Evolutionary conservation across 495 filamentous ascomycete species (phyloP).

Genomic region (Sporormia fimetaria): DNA sequence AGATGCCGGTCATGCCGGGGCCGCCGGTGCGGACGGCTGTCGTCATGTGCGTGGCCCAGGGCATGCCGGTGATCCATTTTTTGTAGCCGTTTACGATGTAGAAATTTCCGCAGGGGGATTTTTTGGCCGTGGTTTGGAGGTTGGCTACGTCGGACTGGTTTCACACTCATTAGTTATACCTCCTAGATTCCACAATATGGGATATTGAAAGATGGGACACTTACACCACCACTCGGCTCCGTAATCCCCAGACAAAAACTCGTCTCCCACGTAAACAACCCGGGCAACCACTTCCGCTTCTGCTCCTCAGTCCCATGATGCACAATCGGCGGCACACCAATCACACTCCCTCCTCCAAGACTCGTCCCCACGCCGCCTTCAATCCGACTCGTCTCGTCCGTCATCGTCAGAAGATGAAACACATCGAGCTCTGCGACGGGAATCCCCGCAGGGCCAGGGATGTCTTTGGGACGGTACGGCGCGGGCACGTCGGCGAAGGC

Average conservation of each 20-base stretch:
- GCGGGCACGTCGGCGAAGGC: conserved; percentile 31
- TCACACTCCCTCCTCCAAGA: conserved; percentile 22
- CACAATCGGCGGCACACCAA: conserved; percentile 27
- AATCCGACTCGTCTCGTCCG: conserved; percentile 30
- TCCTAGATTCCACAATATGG: neutral
- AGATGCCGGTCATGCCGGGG: conserved; percentile 25
- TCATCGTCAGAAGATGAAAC: conserved; percentile 31
- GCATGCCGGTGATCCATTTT: conserved; percentile 30
- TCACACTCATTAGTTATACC: neutral
- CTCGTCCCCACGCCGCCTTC: conserved; percentile 29
- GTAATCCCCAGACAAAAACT: conserved; percentile 29
- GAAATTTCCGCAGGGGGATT: conserved; percentile 22
- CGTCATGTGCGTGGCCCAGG: conserved; percentile 30
- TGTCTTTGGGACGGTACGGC: conserved; percentile 26
- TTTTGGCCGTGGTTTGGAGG: conserved; percentile 27
- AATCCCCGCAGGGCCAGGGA: conserved; percentile 30
- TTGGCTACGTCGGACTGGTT: conserved; percentile 26
- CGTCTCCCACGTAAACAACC: conserved; percentile 28
- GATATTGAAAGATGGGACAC: too few species aligned
- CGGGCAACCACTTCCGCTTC: conserved; percentile 26
- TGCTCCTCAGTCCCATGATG: conserved; percentile 27
- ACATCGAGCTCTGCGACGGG: conserved; percentile 30
- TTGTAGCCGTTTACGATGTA: conserved; percentile 30
- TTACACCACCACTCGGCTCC: conserved; percentile 25
- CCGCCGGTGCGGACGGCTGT: conserved; percentile 29